Base-by-base conservation (phyloP, 768 basidiomycete species). In the Leccinum pellstonianum region DNA sequence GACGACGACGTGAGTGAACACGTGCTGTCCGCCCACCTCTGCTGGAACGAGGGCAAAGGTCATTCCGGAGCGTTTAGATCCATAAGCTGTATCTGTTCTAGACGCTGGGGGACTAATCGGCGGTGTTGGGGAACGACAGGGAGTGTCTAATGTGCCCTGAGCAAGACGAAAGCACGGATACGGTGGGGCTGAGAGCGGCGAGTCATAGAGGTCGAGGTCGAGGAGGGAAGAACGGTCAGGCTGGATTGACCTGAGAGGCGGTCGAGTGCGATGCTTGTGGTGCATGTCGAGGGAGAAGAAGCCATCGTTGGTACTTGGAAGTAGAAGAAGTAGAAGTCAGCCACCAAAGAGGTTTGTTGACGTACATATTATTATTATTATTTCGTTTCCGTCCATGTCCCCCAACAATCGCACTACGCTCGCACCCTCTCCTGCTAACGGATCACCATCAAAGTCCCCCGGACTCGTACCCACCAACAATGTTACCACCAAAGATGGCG, bases 391-490 rank as follows among this genome's bases (percentile, higher is more conserved):
- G 17, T 33, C 38, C n/a, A 41, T 41, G 61, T 72, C 74, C 23
- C 49, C 68, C 50, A 75, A 57, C 74, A 68, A 64, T 56, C 64
- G 73, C 56, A 67, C 66, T 4, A 64, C 66, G 4, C 64, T 66
- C 54, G 35, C 65, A 12, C 73, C 62, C 75, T 70, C 68, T 48
- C 37, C 68, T 54, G 37, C 70, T 15, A 71, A 70, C 52, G 79
- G 80, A 57, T 59, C 74, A 9, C 70, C 71, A 57, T 62, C 72
- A 54, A 80, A 80, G 72, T 68, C 83, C 12, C 75, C 77, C 6
- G 72, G 61, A 27, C 79, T 92, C 33, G 83, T 92, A 2, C 92
- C 92, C 8, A 94, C 92, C 10, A 94, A 94, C 74, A 90, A 82
- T 58, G 90, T 94, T 53, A 86, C 89, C 3, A 91, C 88, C 7